phyloP scores from a whole-genome alignment of 257 asterid species.

The Parsonsia alboflavescens region DNA sequence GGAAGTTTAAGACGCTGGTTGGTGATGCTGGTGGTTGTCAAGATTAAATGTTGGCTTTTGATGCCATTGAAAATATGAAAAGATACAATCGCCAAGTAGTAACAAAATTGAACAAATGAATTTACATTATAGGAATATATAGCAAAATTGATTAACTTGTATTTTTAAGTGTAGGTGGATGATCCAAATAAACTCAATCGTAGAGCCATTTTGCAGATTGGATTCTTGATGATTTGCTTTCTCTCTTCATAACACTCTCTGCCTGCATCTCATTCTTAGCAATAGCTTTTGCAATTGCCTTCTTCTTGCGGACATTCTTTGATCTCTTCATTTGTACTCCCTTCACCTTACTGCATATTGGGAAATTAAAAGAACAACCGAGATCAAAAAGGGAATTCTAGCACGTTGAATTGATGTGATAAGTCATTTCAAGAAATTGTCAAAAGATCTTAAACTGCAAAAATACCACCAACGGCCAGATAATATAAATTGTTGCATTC shows the following conservation, averaged over 20 bases:
- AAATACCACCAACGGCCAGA: too few species aligned
- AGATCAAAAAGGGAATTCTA: neutral
- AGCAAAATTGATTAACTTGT: neutral
- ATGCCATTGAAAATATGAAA: neutral
- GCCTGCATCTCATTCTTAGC: constrained; percentile 40
- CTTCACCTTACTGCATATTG: constrained; percentile 40
- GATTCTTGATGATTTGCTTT: constrained; percentile 47
- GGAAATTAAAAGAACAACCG: neutral
- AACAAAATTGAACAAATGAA: neutral
- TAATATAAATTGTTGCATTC: neutral
- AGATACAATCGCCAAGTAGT: neutral
- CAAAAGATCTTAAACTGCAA: neutral
- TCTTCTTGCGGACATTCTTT: constrained; percentile 57
- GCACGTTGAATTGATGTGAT: neutral
- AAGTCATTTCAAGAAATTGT: neutral
- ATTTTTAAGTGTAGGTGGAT: accelerated
- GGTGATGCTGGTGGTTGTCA: neutral
- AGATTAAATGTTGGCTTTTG: neutral
- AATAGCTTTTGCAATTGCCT: constrained; percentile 61
- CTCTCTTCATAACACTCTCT: constrained; percentile 44
- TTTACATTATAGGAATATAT: neutral
- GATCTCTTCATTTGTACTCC: constrained; percentile 70
- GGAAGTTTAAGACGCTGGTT: neutral
- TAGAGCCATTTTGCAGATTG: constrained; percentile 57
- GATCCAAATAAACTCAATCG: constrained; percentile 23